These are phyloP conservation scores for Olyra latifolia DNA, from an alignment of 176 grass and related monocot genomes.

Conservation along the genomic window DNA sequence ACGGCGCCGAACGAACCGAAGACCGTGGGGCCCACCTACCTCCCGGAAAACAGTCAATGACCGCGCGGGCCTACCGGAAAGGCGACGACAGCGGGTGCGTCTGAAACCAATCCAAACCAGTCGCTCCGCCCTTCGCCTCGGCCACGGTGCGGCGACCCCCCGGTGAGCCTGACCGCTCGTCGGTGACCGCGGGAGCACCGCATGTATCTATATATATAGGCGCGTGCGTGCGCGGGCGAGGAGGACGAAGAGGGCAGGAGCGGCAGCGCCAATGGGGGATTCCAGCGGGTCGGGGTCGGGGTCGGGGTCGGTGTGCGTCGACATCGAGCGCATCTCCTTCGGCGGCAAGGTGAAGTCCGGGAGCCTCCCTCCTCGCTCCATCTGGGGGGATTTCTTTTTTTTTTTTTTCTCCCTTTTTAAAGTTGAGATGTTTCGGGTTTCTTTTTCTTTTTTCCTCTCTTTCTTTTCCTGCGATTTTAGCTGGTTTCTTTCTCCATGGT, in stretches of 20 bases:
- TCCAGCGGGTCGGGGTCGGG: constrained; percentile 55
- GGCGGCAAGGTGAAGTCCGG: constrained; percentile 60
- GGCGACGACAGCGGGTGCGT: background rate
- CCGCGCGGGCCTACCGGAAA: background rate
- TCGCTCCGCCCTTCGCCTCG: background rate
- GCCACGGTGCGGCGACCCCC: constrained; percentile 20
- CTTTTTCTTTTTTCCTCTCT: too few species aligned
- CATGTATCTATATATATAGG: constrained; percentile 39
- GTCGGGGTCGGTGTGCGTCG: constrained; percentile 59
- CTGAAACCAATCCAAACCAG: constrained; percentile 15
- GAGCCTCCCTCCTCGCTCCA: background rate
- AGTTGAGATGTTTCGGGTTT: background rate
- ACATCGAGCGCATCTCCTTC: constrained; percentile 77
- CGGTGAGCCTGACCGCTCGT: constrained; percentile 41
- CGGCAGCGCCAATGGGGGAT: constrained; percentile 50
- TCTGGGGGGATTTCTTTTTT: background rate
- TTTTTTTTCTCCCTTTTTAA: background rate
- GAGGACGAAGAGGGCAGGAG: background rate
- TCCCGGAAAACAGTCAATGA: background rate
- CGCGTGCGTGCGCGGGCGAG: background rate
- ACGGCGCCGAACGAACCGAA: background rate
- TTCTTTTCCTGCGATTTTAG: background rate
- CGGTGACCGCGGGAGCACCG: constrained; percentile 25
- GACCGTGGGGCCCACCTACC: background rate
- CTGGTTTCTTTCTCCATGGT: background rate